Evolutionary conservation across 768 basidiomycete species (phyloP), one percentile per base, ranked within the genome.

Genomic region (Daedaleopsis nitida): DNA sequence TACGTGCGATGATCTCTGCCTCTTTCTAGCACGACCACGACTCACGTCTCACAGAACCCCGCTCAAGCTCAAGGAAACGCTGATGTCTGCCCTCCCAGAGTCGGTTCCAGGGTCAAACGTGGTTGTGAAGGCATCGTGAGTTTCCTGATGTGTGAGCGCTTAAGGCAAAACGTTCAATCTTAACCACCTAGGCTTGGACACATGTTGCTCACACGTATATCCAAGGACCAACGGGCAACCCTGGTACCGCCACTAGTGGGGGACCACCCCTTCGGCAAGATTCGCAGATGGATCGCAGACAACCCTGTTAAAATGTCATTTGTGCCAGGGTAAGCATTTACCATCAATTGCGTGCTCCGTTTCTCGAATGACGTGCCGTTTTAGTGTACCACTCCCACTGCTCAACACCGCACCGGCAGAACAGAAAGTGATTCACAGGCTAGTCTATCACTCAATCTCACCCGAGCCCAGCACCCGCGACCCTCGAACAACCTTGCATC

Each of bases 181-280:
- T 55, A 64, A 43, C 35, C 51, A 59, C 23, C 7, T 32, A 39
- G 43, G 23, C 21, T 24, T 54, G 89, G 89, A 0, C 87, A 91
- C 67, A 56, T 88, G 14, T 73, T 91, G n/a, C 71, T 86, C 55
- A 74, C 75, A 13, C 73, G 79, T 2, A 58, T 70, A 9, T 66
- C 73, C n/a, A 56, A 69, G 37, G 73, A 72, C 42, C 72, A 75
- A 53, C 75, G 71, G 38, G 63, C 71, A 8, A 76, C 72, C 14
- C 75, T 88, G 24, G 67, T 72, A 21, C 81, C 86, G 27, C 86
- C 86, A 11, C 65, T 87, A 14, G 67, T 71, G 45, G 82, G 81
- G 12, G 65, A 72, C 6, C 73, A 72, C 47, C 63, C 76, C 24
- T 75, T 84, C 58, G 65, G 71, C 14, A 76, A 81, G 21, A 67